Conservation (phyloP, 2,329 filamentous ascomycete species). For the Nakataea oryzae region DNA sequence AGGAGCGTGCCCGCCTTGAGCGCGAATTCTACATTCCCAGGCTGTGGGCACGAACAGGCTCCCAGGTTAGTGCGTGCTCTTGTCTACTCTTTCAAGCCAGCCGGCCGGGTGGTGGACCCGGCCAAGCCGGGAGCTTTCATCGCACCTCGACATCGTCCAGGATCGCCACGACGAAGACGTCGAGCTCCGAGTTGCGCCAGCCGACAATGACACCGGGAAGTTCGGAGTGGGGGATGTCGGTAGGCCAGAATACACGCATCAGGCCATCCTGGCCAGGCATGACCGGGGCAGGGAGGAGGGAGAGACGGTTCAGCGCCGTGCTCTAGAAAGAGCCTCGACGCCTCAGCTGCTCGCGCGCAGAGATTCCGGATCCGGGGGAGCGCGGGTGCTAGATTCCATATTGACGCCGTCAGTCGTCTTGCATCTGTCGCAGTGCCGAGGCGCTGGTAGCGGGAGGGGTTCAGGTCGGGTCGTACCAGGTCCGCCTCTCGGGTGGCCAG, state of each 20-base stretch:
- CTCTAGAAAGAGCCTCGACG: conserved; percentile 85
- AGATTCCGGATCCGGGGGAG: conserved; percentile 68
- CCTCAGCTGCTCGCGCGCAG: conserved; percentile 88
- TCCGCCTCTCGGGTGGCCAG: conserved; percentile 72
- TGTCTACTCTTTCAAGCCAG: background rate
- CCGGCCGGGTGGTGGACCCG: background rate
- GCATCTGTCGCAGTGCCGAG: background rate
- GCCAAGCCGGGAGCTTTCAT: background rate
- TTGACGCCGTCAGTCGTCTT: conserved; percentile 11
- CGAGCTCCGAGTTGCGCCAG: conserved; percentile 86
- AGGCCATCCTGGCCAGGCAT: conserved; percentile 74
- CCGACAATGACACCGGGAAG: conserved; percentile 81
- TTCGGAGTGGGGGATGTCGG: conserved; percentile 63
- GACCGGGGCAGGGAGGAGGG: conserved; percentile 26
- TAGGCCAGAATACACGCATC: conserved; percentile 98
- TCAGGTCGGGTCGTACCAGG: conserved; percentile 48
- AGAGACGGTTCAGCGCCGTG: conserved; percentile 9
- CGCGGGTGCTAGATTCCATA: conserved; percentile 61
- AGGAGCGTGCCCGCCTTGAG: conserved; percentile 76
- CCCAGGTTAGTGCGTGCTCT: conserved; percentile 12
- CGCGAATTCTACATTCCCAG: conserved; percentile 76
- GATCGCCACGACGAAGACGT: conserved; percentile 83
- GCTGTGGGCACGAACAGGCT: conserved; percentile 29
- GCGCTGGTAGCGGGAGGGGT: conserved; percentile 5
- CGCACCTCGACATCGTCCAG: conserved; percentile 80